Evolutionary conservation across 208 protist genomes (phyloP), one percentile per base, ranked within the genome.

Genomic region (Herpetomonas muscarum): DNA sequence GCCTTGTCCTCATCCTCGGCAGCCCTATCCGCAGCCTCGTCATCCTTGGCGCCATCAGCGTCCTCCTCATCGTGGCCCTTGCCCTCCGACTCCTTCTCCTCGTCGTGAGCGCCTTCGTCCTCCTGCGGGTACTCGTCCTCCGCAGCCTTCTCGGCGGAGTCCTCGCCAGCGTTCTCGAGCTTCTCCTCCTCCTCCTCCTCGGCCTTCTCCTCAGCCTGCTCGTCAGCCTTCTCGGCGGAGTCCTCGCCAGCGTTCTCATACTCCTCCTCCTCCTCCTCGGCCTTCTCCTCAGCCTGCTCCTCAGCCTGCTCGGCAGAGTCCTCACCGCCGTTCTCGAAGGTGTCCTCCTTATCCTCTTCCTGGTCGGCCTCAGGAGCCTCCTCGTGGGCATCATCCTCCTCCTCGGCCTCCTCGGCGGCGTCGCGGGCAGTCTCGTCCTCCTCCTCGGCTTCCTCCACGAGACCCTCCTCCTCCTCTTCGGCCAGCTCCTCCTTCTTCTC

Each of bases 281-380:
- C n/a, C 19, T 55, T 30, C 36, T 59, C 48, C 36, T 67, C 60
- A 17, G 64, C 45, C 9, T 39, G 45, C 19, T 57, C 61, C 17
- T 50, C 36, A 24, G 29, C 59, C 31, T 70, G 30, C 36, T 55
- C 7, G 25, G 24, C 45, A 25, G 13, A 42, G 50, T 69, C 64
- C 51, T 70, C 64, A 21, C 32, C 42, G 22, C 59, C 41, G 37
- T 63, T 49, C 29, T 67, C 67, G 42, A 64, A 25, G 50, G 67
- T 60, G 17, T 72, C 70, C 42, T 71, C 64, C 21, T 71, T 64
- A 29, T 71, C 64, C 13, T 25, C 32, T 25, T 10, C 41, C n/a
- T 17, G 21, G 2, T 26, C 32, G 5, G 22, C 42, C 17, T 32
- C 54, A n/a, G 4, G 10, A 31, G 6, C 7, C 28, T 9, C 37